Conservation (phyloP, 169 alveolate species). For the Eimeria necatrix region DNA sequence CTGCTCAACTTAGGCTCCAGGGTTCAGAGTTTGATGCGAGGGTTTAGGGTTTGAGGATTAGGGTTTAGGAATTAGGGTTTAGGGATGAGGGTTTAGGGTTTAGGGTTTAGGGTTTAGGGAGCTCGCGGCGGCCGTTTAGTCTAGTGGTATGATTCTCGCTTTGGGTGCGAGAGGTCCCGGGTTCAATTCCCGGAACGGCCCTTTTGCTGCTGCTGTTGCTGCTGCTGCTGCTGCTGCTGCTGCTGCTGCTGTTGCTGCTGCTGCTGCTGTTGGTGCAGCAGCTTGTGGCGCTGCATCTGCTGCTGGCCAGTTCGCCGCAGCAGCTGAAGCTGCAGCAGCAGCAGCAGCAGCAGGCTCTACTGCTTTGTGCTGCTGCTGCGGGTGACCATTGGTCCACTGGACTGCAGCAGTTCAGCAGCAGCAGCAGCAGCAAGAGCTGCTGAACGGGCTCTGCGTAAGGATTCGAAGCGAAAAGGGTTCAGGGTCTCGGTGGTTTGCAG, state of each 20-base stretch:
- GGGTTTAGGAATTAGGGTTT: no score
- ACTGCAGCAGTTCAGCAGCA: neutral
- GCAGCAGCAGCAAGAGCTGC: neutral
- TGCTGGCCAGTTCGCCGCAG: neutral
- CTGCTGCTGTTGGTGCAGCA: neutral
- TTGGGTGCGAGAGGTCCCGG: constrained; percentile 83
- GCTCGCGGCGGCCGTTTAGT: neutral
- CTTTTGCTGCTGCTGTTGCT: neutral
- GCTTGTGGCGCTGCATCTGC: neutral
- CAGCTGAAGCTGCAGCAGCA: neutral
- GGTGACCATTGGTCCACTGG: neutral
- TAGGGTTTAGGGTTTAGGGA: neutral
- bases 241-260: neutral
- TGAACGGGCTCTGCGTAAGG: no score
- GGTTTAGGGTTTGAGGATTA: no score
- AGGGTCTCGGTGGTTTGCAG: no score
- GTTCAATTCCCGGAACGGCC: constrained; percentile 81
- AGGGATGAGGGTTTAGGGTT: no score
- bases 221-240: neutral
- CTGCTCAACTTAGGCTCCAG: no score
- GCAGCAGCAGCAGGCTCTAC: neutral
- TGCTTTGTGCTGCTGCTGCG: no score
- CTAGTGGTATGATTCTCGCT: constrained; percentile 80
- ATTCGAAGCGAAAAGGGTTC: no score
- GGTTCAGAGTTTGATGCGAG: no score